Base-by-base conservation (phyloP, 331 rosid genomes). In the Acacia concinna region DNA sequence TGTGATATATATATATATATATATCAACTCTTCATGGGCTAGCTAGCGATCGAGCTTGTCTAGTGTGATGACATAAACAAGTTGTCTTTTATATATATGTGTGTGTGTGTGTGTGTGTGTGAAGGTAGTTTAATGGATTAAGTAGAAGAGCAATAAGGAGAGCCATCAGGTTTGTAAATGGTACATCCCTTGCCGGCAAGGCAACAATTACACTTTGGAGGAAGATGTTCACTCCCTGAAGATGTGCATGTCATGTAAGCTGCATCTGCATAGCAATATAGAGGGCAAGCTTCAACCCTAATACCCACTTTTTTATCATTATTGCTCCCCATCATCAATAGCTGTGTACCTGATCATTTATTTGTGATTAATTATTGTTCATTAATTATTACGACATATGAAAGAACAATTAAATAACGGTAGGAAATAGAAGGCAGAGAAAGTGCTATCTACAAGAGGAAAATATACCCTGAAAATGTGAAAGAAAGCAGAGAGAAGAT, bases 181-280 rank as follows among this genome's bases (percentile, higher is more conserved):
- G 75, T 56, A 71, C 91, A 82, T 13, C 85, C 86, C 5, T 21
- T 60, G 11, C 82, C 31, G 11, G 89, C 89, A 40, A 82, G 47
- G 68, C 91, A 87, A 4, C 91, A 87, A 35, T 87, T 85, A 78
- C 91, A 85, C 31, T 1, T 0, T 77, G 91, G 87, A 14, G 15
- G 17, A 28, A 85, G 84, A 4, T 74, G 86, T 21, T 74, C 2
- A 15, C 71, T 34, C 10, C 85, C 89, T 18, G 85, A 57, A 66
- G 88, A 82, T 40, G 79, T 83, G 57, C 91, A 87, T 1, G 78
- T 87, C 91, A 82, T 84, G 76, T 87, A 82, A 23, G 72, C 77
- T 6, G 83, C 81, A 11, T 37, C 79, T 11, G 18, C 0, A 52
- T 38, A 65, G 57, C 85, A 82, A 14, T n/a, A 13, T 10, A 0